phyloP scores from a whole-genome alignment of 139 green algal species.

The Chlorella sp. region DNA sequence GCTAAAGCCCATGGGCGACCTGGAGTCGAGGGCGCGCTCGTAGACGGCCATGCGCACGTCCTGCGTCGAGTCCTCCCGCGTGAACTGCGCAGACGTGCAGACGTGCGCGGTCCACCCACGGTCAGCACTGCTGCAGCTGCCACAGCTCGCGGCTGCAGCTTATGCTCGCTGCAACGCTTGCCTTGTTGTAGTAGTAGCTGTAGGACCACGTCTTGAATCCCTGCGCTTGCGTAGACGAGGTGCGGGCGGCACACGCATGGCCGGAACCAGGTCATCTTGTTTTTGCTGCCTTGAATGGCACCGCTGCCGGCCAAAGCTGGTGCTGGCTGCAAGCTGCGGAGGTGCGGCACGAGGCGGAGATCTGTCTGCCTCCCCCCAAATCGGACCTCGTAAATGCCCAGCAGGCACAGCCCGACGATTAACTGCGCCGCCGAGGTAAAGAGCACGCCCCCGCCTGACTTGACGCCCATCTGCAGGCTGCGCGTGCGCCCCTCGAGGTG shows the following conservation, averaged over 20 bases:
- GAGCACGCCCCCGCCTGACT: background rate
- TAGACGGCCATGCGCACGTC: constrained; percentile 1
- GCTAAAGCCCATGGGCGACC: constrained; percentile 32
- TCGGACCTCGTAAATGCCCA: background rate
- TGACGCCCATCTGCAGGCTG: too few relatives aligned
- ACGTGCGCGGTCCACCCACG: background rate
- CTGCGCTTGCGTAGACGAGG: background rate
- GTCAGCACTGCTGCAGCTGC: background rate
- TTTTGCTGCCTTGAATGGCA: background rate
- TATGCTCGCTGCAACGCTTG: too few relatives aligned
- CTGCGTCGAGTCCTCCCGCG: background rate
- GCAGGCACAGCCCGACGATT: background rate
- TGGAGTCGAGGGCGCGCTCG: constrained; percentile 27
- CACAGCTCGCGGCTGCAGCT: background rate
- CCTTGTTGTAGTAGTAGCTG: background rate
- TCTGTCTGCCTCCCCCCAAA: background rate
- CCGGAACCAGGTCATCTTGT: background rate
- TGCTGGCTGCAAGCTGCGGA: background rate
- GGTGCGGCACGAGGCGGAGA: background rate
- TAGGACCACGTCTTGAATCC: background rate
- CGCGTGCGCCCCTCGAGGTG: too few relatives aligned
- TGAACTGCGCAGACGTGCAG: background rate
- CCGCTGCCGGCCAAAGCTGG: background rate
- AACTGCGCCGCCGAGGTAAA: background rate
- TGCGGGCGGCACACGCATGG: background rate